A percentile compares a stretch with the other conserved stretches of the same genome.
Conservation (phyloP, 2,329 filamentous ascomycete species). For the Plenodomus biglobosus region DNA sequence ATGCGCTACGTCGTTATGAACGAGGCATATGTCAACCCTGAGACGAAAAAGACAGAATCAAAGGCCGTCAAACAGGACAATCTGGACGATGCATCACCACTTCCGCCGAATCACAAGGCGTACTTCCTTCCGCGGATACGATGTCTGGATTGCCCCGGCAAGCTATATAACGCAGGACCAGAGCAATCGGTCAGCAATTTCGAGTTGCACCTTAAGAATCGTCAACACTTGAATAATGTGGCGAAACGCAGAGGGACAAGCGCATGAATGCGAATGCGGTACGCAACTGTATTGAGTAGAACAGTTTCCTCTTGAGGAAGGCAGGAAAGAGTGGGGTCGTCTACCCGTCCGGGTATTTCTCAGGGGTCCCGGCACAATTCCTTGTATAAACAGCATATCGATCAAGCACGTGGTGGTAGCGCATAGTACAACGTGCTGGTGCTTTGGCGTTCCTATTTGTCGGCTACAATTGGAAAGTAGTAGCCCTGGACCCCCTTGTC, state of each 20-base stretch:
- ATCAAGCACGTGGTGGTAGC: constrained; percentile 14
- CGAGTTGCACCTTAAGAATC: constrained; percentile 86
- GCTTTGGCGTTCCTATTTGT: constrained; percentile 34
- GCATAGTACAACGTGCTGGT: constrained; percentile 22
- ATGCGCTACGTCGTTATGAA: constrained; percentile 91
- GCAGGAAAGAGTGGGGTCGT: constrained; percentile 3
- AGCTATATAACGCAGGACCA: constrained; percentile 88
- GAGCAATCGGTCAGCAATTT: constrained; percentile 87
- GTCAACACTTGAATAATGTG: constrained; percentile 59
- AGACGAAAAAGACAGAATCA: constrained; percentile 57
- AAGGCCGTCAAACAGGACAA: constrained; percentile 58
- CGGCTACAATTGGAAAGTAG: constrained; percentile 17
- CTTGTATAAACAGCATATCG: constrained; percentile 24
- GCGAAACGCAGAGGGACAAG: constrained; percentile 31
- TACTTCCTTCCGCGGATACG: constrained; percentile 87
- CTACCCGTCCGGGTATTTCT: not conserved
- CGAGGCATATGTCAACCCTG: constrained; percentile 45
- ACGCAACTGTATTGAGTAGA: not conserved
- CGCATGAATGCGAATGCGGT: not conserved
- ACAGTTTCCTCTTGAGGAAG: constrained; percentile 1
- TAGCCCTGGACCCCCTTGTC: constrained; percentile 4
- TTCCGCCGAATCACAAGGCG: constrained; percentile 68
- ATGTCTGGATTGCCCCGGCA: constrained; percentile 89
- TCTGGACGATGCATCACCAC: constrained; percentile 50
- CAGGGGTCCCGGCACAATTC: not conserved